Evolutionary conservation across 1,284 basidiomycete species (phyloP).

Genomic region (Puccinia novopanici): DNA sequence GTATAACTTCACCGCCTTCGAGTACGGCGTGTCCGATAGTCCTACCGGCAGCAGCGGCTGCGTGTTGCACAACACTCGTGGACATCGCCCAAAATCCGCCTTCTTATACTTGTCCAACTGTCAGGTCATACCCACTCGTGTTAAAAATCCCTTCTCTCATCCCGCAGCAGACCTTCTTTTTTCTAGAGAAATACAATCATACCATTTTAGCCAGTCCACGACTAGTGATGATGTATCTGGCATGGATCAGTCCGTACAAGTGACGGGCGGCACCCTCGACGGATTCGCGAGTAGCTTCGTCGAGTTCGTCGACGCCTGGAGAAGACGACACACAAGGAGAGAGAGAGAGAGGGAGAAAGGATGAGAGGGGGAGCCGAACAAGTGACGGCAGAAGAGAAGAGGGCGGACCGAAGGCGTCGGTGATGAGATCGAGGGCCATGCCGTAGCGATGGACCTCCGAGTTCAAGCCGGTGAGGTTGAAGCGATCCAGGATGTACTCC

Average conservation of each 20-base stretch:
- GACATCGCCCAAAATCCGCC: constrained; percentile 92
- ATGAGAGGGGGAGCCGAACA: constrained; percentile 51
- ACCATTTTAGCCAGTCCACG: constrained; percentile 39
- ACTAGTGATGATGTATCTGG: constrained; percentile 52
- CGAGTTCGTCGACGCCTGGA: constrained; percentile 61
- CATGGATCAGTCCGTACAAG: constrained; percentile 59
- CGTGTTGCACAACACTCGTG: constrained; percentile 84
- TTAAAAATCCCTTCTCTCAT: no score
- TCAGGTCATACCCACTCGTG: no score
- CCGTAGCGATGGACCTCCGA: constrained; percentile 93
- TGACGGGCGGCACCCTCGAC: constrained; percentile 87
- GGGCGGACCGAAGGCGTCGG: constrained; percentile 74
- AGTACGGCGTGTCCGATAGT: constrained; percentile 86
- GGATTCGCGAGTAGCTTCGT: constrained; percentile 62
- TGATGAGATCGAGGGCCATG: constrained; percentile 92
- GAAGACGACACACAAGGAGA: constrained; percentile 58
- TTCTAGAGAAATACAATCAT: not conserved
- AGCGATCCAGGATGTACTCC: constrained; percentile 96
- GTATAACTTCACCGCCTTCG: constrained; percentile 94
- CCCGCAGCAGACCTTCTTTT: no score
- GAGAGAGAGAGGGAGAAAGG: constrained; percentile 60
- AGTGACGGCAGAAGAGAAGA: no score
- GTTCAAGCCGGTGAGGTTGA: constrained; percentile 96
- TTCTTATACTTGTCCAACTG: constrained; percentile 84
- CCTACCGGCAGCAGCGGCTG: constrained; percentile 94